These are phyloP conservation scores for Paspalum vaginatum DNA, from an alignment of 176 grass and related monocot genomes.

Conservation along the genomic window DNA sequence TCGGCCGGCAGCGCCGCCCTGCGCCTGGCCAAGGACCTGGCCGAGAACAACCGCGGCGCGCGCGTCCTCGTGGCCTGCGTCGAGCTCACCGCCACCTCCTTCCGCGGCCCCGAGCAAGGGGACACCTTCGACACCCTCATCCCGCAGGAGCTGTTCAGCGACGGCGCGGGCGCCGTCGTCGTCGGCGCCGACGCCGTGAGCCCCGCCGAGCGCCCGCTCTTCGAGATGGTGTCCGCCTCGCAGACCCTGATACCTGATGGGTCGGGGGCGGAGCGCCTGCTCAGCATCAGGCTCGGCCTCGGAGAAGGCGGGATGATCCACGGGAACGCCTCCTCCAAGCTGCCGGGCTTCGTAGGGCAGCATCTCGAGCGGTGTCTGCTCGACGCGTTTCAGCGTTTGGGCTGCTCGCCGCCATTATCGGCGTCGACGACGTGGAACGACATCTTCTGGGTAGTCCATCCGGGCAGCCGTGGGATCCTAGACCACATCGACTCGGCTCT, in stretches of 20 bases:
- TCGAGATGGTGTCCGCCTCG: conserved; percentile 8
- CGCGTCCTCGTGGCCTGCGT: conserved; percentile 22
- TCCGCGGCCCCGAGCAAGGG: background rate
- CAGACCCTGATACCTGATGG: background rate
- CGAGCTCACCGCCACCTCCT: conserved; percentile 39
- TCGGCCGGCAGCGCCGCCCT: background rate
- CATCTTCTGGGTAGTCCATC: conserved; percentile 11
- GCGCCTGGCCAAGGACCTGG: conserved; percentile 22
- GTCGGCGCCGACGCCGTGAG: background rate
- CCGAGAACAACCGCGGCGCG: conserved; percentile 32
- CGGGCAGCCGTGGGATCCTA: background rate
- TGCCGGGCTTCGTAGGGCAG: background rate
- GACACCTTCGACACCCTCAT: conserved; percentile 7
- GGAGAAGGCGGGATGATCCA: background rate
- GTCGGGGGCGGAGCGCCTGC: background rate
- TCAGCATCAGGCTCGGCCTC: background rate
- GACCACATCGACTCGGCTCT: background rate
- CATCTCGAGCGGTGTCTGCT: background rate
- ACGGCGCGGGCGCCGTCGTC: conserved; percentile 9
- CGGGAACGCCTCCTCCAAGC: background rate
- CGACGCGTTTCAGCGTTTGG: rapidly evolving
- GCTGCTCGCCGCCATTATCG: background rate
- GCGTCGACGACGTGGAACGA: background rate
- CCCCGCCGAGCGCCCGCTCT: background rate
- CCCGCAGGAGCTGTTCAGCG: conserved; percentile 1